A percentile compares a stretch with the other conserved stretches of the same genome.
Evolutionary conservation across 192 early-diverging fungal genomes (phyloP).

Genomic region (Cetraspora pellucida): DNA sequence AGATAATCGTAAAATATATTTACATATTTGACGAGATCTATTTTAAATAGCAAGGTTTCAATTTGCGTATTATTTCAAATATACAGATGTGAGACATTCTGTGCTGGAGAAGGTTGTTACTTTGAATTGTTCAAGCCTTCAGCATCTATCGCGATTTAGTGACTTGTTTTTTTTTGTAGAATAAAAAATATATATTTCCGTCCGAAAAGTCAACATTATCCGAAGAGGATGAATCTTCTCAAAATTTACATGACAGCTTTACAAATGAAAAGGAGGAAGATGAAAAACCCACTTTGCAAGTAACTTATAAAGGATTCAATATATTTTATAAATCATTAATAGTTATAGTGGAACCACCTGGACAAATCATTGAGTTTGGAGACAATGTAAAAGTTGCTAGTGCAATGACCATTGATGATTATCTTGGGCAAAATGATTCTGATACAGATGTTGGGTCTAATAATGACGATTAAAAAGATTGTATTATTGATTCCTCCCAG

Average conservation of each 20-base stretch:
- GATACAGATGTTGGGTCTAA: no score
- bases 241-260: not conserved
- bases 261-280: not conserved
- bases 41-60: conserved; percentile 21
- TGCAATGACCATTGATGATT: conserved; percentile 26
- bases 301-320: conserved; percentile 26
- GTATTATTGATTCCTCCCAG: no score
- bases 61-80: conserved; percentile 29
- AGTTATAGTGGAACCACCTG: conserved; percentile 6
- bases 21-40: not conserved
- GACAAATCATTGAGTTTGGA: conserved; percentile 14
- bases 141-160: no score
- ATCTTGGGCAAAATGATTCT: conserved; percentile 8
- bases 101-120: conserved; percentile 10
- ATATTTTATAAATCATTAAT: conserved; percentile 20
- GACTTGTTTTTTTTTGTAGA: not conserved
- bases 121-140: no score
- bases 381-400: not conserved
- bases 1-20: not conserved
- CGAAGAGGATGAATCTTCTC: not conserved
- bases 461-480: no score
- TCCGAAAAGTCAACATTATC: not conserved
- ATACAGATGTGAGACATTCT: conserved; percentile 18
- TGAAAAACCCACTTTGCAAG: not conserved
- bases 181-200: not conserved